A percentile compares a stretch with the other conserved stretches of the same genome.
Evolutionary conservation across 2,329 filamentous ascomycete species (phyloP).

Genomic region (Diaporthe helianthi): DNA sequence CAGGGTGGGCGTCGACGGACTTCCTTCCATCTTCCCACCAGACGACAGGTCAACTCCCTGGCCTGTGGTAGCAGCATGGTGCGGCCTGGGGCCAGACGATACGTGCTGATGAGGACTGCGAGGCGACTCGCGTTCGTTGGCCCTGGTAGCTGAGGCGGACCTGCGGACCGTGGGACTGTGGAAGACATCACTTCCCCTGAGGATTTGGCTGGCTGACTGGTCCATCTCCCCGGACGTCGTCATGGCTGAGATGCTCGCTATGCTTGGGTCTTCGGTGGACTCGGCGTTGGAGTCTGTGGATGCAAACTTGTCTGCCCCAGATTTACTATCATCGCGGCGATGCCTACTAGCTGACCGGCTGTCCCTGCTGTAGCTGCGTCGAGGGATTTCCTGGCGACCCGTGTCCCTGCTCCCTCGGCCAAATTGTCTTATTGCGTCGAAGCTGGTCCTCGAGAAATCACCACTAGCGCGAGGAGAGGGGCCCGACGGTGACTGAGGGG

Average conservation of each 20-base stretch:
- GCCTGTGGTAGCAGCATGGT: constrained; percentile 50
- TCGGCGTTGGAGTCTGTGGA: constrained; percentile 79
- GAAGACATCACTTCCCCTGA: constrained; percentile 88
- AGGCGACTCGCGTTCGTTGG: constrained; percentile 33
- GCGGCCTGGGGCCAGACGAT: constrained; percentile 29
- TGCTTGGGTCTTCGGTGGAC: constrained; percentile 73
- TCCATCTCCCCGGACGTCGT: constrained; percentile 74
- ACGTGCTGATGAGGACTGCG: constrained; percentile 18
- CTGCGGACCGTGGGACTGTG: constrained; percentile 74
- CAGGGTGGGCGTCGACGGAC: constrained; percentile 51
- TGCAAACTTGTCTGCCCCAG: constrained; percentile 61
- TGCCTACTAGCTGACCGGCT: constrained; percentile 59
- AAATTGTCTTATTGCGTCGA: constrained; percentile 58
- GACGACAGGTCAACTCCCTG: constrained; percentile 42
- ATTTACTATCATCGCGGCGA: constrained; percentile 52
- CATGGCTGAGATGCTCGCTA: constrained; percentile 67
- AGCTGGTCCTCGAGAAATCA: constrained; percentile 60
- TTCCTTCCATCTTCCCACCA: constrained; percentile 39
- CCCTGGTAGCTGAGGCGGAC: constrained; percentile 50
- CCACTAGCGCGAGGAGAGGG: constrained; percentile 62
- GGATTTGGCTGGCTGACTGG: constrained; percentile 88
- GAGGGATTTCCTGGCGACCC: constrained; percentile 51
- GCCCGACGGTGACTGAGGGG: constrained; percentile 50
- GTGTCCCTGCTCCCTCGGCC: constrained; percentile 61
- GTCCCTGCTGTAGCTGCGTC: constrained; percentile 69